Percentiles rank a stretch among this genome's conserved stretches.
phyloP scores from a whole-genome alignment of 1,284 basidiomycete genomes.

The Apiotrichum domesticum region DNA sequence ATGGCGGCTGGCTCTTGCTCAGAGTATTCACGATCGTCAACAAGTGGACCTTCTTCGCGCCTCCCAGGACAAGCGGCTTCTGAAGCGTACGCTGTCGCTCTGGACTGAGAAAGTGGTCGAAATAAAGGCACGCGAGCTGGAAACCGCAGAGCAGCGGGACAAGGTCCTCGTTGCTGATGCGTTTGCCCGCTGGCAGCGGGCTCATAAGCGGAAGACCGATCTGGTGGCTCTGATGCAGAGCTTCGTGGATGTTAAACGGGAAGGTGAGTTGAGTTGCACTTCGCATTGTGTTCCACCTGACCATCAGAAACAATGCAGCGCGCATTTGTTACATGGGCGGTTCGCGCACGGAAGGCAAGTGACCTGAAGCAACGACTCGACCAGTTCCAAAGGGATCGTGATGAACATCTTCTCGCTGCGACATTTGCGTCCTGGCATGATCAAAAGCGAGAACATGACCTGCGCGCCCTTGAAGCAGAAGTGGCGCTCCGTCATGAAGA shows the following conservation, averaged over 20 bases:
- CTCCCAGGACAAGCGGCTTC: constrained; percentile 14
- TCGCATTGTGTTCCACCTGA: neutral
- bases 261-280: constrained; percentile 12
- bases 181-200: constrained; percentile 19
- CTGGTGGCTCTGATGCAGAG: constrained; percentile 21
- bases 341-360: neutral
- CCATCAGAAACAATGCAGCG: constrained; percentile 23
- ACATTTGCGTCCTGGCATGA: constrained; percentile 32
- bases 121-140: constrained; percentile 37
- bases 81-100: constrained; percentile 14
- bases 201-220: constrained; percentile 10
- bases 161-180: constrained; percentile 11
- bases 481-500: constrained; percentile 36
- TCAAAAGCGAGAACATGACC: constrained; percentile 23
- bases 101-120: constrained; percentile 38
- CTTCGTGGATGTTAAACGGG: constrained; percentile 24
- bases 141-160: constrained; percentile 26
- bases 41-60: constrained; percentile 14
- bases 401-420: constrained; percentile 16
- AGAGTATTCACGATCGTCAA: constrained; percentile 10
- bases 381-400: constrained; percentile 13
- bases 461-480: constrained; percentile 27
- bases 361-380: constrained; percentile 19
- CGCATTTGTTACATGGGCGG: constrained; percentile 23
- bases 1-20: constrained; percentile 12